Conservation (phyloP, 352 stramenopile genomes). For the Phytopythium mirpurense region DNA sequence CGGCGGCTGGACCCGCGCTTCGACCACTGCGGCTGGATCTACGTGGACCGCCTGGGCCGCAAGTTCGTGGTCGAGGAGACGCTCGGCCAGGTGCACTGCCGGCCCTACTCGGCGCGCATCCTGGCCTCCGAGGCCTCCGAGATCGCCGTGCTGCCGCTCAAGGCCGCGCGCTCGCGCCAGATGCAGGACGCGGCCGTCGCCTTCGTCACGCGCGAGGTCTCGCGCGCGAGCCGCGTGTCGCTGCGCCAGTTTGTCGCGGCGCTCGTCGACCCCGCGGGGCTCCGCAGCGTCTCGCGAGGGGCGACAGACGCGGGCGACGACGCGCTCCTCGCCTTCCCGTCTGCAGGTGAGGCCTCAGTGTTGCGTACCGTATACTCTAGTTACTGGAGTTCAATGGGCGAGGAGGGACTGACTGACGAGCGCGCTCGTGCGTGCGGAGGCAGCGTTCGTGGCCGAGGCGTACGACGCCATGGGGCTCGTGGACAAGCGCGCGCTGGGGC, state of each 20-base stretch:
- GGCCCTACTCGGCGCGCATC: conserved; percentile 70
- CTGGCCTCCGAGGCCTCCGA: conserved; percentile 65
- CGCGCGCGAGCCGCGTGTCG: conserved; percentile 57
- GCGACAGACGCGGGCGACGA: background rate
- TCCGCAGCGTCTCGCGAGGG: conserved; percentile 9
- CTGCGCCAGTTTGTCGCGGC: conserved; percentile 43
- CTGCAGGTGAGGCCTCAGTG: conserved; percentile 27
- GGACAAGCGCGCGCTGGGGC: conserved; percentile 30
- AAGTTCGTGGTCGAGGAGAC: conserved; percentile 86
- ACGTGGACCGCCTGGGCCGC: conserved; percentile 71
- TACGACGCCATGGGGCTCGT: conserved; percentile 65
- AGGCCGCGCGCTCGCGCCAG: conserved; percentile 51
- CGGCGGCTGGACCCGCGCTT: conserved; percentile 57
- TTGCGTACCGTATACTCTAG: no score
- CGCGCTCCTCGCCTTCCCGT: conserved; percentile 30
- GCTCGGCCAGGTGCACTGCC: conserved; percentile 69
- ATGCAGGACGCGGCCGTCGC: conserved; percentile 48
- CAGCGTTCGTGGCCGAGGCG: conserved; percentile 61
- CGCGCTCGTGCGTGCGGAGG: background rate
- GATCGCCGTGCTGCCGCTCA: conserved; percentile 75
- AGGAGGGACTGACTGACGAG: background rate
- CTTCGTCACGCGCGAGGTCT: conserved; percentile 52
- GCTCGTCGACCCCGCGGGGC: conserved; percentile 36
- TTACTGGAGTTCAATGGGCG: no score
- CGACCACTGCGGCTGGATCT: conserved; percentile 78